These are phyloP conservation scores for Sclerotiophoma versabilis DNA, from an alignment of 2,329 filamentous ascomycete species.

Conservation along the genomic window DNA sequence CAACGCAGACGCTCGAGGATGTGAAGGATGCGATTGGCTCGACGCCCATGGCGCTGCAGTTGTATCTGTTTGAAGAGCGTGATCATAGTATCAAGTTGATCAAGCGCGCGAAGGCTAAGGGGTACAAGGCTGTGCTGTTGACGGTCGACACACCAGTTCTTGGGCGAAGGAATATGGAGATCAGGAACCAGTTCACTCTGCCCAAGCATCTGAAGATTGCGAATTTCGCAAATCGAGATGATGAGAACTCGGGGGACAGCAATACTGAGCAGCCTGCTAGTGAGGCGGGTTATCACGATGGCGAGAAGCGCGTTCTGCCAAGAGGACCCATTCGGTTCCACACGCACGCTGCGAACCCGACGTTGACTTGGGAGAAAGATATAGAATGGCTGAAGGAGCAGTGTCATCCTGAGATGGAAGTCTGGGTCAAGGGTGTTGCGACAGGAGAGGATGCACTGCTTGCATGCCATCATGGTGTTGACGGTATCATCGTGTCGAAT, in stretches of 20 bases:
- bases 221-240: constrained; percentile 26
- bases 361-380: constrained; percentile 33
- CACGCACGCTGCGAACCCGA: constrained; percentile 31
- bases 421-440: constrained; percentile 55
- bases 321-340: constrained; percentile 26
- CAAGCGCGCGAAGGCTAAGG: constrained; percentile 33
- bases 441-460: constrained; percentile 52
- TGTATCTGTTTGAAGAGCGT: constrained; percentile 53
- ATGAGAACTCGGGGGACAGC: background rate
- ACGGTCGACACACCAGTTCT: constrained; percentile 37
- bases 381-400: constrained; percentile 30
- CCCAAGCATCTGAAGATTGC: constrained; percentile 32
- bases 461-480: constrained; percentile 52
- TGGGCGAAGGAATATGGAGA: constrained; percentile 31
- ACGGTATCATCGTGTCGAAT: constrained; percentile 59
- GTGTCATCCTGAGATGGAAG: constrained; percentile 33
- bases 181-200: constrained; percentile 37
- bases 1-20: constrained; percentile 52
- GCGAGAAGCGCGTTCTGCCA: constrained; percentile 17
- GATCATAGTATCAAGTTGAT: constrained; percentile 28
- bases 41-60: constrained; percentile 45
- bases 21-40: constrained; percentile 56
- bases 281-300: constrained; percentile 7
- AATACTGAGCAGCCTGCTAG: constrained; percentile 2
- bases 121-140: constrained; percentile 35